phyloP scores from a whole-genome alignment of 148 eudicot genomes.

The Camellia lanceoleosa region DNA sequence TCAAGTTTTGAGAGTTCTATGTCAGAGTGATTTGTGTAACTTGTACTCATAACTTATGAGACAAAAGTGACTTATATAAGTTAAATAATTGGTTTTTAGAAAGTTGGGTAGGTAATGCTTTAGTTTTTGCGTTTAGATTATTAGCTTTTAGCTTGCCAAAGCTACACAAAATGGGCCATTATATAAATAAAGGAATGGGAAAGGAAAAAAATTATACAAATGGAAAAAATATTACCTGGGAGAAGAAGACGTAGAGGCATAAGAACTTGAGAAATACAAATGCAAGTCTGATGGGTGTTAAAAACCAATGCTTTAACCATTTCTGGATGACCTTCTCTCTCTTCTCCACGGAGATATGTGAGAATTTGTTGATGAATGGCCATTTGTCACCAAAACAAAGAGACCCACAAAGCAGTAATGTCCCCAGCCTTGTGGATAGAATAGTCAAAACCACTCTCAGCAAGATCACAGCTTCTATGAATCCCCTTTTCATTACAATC shows the following conservation, averaged over 20 bases:
- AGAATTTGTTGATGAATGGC: slow-evolving; percentile 62
- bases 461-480: slow-evolving; percentile 44
- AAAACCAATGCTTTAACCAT: slow-evolving; percentile 44
- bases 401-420: slow-evolving; percentile 54
- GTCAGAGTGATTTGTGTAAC: too few relatives aligned
- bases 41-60: too few relatives aligned
- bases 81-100: too few relatives aligned
- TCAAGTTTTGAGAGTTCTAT: too few relatives aligned
- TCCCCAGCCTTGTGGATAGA: slow-evolving; percentile 64
- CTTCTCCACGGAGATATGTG: slow-evolving; percentile 36
- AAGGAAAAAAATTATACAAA: neutral
- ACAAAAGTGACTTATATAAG: too few relatives aligned
- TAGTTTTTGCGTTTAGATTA: too few relatives aligned
- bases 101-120: too few relatives aligned
- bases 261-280: slow-evolving; percentile 56
- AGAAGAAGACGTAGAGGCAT: slow-evolving; percentile 49
- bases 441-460: slow-evolving; percentile 36
- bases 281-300: slow-evolving; percentile 54
- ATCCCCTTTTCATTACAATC: slow-evolving; percentile 26
- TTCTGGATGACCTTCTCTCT: slow-evolving; percentile 56
- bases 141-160: too few relatives aligned
- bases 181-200: neutral
- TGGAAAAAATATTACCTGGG: slow-evolving; percentile 38
- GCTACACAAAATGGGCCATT: neutral
- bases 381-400: slow-evolving; percentile 43